These are phyloP conservation scores for Scedosporium dehoogii DNA, from an alignment of 2,329 filamentous ascomycete genomes.

Conservation along the genomic window DNA sequence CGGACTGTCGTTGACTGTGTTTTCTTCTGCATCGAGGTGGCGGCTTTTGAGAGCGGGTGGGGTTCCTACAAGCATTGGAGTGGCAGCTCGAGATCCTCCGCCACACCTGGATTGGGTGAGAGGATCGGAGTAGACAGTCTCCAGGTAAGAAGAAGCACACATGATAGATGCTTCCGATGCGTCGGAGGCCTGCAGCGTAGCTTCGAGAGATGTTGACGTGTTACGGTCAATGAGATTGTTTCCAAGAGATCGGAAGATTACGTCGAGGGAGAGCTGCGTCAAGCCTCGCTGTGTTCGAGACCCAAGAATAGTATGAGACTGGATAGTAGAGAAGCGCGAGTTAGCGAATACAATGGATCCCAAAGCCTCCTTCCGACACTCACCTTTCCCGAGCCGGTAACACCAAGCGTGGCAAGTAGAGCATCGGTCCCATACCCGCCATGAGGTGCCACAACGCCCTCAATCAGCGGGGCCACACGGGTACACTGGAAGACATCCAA, in stretches of 20 bases:
- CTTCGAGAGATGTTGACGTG: slow-evolving; percentile 51
- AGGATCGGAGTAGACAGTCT: slow-evolving; percentile 63
- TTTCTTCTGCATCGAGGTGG: slow-evolving; percentile 14
- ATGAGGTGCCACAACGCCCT: slow-evolving; percentile 66
- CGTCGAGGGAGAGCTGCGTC: slow-evolving; percentile 83
- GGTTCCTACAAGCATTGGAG: slow-evolving; percentile 56
- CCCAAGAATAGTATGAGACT: slow-evolving; percentile 95
- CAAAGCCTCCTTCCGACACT: no score
- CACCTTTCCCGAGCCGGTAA: slow-evolving; percentile 95
- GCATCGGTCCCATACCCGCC: slow-evolving; percentile 79
- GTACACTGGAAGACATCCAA: slow-evolving; percentile 78
- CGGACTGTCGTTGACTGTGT: slow-evolving; percentile 21
- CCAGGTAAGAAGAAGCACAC: slow-evolving; percentile 66
- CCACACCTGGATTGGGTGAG: slow-evolving; percentile 37
- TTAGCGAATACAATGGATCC: slow-evolving; percentile 5
- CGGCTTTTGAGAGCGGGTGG: slow-evolving; percentile 14
- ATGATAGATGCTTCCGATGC: slow-evolving; percentile 70
- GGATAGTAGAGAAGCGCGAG: not conserved
- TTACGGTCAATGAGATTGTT: slow-evolving; percentile 57
- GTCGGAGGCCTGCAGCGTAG: slow-evolving; percentile 68
- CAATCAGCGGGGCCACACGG: slow-evolving; percentile 63
- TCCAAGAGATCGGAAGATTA: slow-evolving; percentile 75
- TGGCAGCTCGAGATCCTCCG: slow-evolving; percentile 52
- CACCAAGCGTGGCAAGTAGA: slow-evolving; percentile 80
- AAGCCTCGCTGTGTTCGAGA: slow-evolving; percentile 78